These are phyloP conservation scores for Fabrea salina DNA, from an alignment of 169 alveolate genomes.

Conservation along the genomic window DNA sequence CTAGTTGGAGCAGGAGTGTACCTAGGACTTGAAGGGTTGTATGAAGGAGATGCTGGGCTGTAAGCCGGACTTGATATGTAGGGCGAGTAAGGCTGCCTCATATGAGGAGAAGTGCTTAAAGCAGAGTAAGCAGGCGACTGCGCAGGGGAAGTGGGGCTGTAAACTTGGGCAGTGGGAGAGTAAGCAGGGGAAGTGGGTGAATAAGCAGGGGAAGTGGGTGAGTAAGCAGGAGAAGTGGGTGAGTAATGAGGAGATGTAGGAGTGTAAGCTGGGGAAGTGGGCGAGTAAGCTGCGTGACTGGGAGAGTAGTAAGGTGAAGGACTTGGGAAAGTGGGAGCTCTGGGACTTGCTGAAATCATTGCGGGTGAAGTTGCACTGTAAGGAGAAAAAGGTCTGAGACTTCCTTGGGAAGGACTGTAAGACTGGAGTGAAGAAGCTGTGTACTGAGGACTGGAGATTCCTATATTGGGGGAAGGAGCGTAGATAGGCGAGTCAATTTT, in stretches of 20 bases:
- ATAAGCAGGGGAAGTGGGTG: constrained; percentile 89
- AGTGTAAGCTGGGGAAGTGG: constrained; percentile 84
- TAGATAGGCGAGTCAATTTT: constrained; percentile 11
- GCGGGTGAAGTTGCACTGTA: constrained; percentile 66
- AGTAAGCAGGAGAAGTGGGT: constrained; percentile 85
- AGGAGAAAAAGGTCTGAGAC: constrained; percentile 52
- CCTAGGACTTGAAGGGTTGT: constrained; percentile 13
- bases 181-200: constrained; percentile 58
- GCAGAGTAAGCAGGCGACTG: constrained; percentile 49
- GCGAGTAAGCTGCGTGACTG: constrained; percentile 78
- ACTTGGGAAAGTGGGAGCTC: constrained; percentile 50
- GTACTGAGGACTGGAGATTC: background rate
- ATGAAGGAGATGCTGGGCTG: constrained; percentile 22
- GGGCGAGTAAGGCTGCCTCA: background rate
- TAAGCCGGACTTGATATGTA: constrained; percentile 5
- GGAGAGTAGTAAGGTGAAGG: constrained; percentile 85
- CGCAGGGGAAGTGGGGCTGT: constrained; percentile 87
- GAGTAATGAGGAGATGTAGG: constrained; percentile 85
- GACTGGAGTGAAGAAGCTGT: background rate
- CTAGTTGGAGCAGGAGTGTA: background rate
- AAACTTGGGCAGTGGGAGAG: constrained; percentile 72
- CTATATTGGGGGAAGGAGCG: background rate
- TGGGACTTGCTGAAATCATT: constrained; percentile 80
- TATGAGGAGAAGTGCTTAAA: constrained; percentile 67
- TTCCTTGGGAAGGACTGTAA: background rate